Percentiles rank a stretch among this genome's conserved stretches.
Evolutionary conservation across 139 green algal genomes (phyloP).

Genomic region (Eudorina sp.): DNA sequence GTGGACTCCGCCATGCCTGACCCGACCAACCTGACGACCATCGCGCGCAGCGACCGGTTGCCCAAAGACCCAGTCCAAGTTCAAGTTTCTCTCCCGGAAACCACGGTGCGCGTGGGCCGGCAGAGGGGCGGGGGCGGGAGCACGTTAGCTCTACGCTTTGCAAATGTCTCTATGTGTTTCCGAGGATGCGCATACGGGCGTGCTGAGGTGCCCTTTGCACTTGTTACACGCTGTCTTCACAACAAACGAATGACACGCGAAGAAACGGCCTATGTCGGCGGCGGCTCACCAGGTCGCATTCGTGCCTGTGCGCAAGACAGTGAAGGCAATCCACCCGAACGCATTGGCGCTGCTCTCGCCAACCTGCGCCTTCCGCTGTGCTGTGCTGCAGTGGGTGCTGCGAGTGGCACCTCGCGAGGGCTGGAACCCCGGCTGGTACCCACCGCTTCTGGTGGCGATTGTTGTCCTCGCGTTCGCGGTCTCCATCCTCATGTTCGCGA

Average conservation of each 20-base stretch:
- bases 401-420: not conserved
- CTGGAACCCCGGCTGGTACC: constrained; percentile 26
- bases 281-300: too few species aligned
- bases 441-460: constrained; percentile 7
- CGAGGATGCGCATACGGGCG: too few species aligned
- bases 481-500: not conserved
- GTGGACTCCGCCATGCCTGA: not conserved
- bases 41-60: not conserved
- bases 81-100: not conserved
- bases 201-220: too few species aligned
- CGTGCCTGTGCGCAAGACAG: too few species aligned
- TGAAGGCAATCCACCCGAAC: too few species aligned
- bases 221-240: too few species aligned
- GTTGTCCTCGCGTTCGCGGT: not conserved
- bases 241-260: too few species aligned
- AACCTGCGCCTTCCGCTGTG: not conserved
- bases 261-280: too few species aligned
- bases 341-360: too few species aligned
- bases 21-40: not conserved
- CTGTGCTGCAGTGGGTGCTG: constrained; percentile 11
- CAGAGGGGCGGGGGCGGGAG: too few species aligned
- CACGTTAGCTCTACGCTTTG: too few species aligned
- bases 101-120: not conserved
- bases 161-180: too few species aligned
- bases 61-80: constrained; percentile 4